These are phyloP conservation scores for Aspergillus kassunensis DNA, from an alignment of 495 filamentous ascomycete species.

Conservation along the genomic window DNA sequence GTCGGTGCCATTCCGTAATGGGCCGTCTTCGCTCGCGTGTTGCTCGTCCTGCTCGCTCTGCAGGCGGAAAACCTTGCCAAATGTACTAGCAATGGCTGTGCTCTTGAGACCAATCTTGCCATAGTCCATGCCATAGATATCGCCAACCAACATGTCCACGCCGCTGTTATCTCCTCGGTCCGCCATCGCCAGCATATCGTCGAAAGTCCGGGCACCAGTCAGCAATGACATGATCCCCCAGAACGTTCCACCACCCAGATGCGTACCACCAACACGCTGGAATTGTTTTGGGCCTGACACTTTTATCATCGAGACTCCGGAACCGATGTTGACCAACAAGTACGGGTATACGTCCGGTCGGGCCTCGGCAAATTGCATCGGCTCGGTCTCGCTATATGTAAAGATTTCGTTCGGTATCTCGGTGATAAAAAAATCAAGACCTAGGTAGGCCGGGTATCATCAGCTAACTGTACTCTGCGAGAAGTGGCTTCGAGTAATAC, in stretches of 20 bases:
- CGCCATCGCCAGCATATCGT: constrained; percentile 95
- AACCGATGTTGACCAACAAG: constrained; percentile 97
- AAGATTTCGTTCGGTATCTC: constrained; percentile 97
- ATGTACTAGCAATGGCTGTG: constrained; percentile 89
- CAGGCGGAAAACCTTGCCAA: constrained; percentile 91
- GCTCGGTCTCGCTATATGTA: constrained; percentile 83
- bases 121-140: constrained; percentile 97
- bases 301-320: constrained; percentile 97
- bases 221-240: constrained; percentile 91
- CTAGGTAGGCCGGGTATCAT: constrained; percentile 32
- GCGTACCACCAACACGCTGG: constrained; percentile 89
- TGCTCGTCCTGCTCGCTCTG: constrained; percentile 69
- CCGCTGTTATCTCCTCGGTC: constrained; percentile 85
- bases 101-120: constrained; percentile 91
- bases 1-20: constrained; percentile 47
- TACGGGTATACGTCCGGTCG: constrained; percentile 85
- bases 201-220: constrained; percentile 85
- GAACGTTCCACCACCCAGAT: constrained; percentile 89
- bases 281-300: constrained; percentile 83
- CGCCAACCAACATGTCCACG: constrained; percentile 96
- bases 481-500: constrained; percentile 36
- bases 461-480: background rate
- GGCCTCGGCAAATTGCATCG: constrained; percentile 77
- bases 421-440: constrained; percentile 97
- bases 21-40: constrained; percentile 29